Conservation (phyloP, 164 flowering plant genomes). For the Aristolochia fimbriata region DNA sequence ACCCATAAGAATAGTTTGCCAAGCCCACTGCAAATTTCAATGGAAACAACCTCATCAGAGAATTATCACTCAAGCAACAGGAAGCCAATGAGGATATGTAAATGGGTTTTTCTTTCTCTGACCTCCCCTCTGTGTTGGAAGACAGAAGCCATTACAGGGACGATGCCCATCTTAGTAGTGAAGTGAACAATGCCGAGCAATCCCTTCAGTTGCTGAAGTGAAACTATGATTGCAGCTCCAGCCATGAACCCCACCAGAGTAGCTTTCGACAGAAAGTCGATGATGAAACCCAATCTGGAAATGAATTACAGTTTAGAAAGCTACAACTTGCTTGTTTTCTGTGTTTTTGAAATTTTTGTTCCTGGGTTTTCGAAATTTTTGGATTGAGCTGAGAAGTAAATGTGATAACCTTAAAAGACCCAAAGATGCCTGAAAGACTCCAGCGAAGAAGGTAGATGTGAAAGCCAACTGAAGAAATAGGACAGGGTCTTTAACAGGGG, state of each 20-base stretch:
- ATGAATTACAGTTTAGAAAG: not conserved
- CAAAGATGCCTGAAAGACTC: slow-evolving; percentile 40
- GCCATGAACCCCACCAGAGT: slow-evolving; percentile 65
- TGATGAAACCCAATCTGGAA: slow-evolving; percentile 50
- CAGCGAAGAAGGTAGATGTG: slow-evolving; percentile 55
- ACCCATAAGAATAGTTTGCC: slow-evolving; percentile 49
- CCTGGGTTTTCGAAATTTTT: not conserved
- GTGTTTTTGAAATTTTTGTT: not conserved
- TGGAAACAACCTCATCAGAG: not conserved
- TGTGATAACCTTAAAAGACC: slow-evolving; percentile 48
- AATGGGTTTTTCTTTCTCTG: not conserved
- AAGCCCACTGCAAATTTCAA: slow-evolving; percentile 34
- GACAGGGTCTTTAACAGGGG: slow-evolving; percentile 17
- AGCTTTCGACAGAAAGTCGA: slow-evolving; percentile 56
- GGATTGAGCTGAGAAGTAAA: too few species aligned
- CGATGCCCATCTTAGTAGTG: slow-evolving; percentile 38
- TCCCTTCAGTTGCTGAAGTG: slow-evolving; percentile 67
- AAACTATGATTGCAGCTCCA: slow-evolving; percentile 53
- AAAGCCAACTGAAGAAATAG: slow-evolving; percentile 40
- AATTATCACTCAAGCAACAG: not conserved
- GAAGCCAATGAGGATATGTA: not conserved
- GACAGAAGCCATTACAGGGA: slow-evolving; percentile 43
- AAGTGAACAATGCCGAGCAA: slow-evolving; percentile 51
- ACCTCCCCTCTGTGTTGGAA: slow-evolving; percentile 37
- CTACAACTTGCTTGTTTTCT: not conserved